Evolutionary conservation across 2,329 filamentous ascomycete genomes (phyloP), one percentile per base, ranked within the genome.

Genomic region (Leptographium wingfieldii): DNA sequence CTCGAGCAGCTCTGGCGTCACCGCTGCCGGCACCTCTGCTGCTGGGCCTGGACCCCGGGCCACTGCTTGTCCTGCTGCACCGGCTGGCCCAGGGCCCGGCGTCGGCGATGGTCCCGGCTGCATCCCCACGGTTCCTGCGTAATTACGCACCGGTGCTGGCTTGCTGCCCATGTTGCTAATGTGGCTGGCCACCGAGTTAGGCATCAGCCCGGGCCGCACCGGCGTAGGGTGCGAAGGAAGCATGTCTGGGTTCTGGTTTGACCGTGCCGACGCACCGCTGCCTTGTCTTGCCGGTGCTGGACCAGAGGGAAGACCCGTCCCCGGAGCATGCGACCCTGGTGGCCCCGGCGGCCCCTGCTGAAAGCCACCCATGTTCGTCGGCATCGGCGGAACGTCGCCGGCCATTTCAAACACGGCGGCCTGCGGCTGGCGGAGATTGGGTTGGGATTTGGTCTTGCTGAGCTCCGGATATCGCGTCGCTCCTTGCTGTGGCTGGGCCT

Each of bases 1-100:
- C 65, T 95, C 88, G 9, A 99, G 77, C 69, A 95, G 89, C 52
- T 88, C 83, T 2, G 81, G 75, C 0, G 92, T 96, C 4, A 97
- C 86, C 0, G 86, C 87, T 2, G 74, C 64, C 46, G 73, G 63
- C 0, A 19, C 25, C 3, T 27, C 3, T 27, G 56, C 16, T 35
- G 51, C 25, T 27, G 19, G 14, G 25, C 33, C 40, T 9, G 71
- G 6, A 35, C 33, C 33, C 33, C 9, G 3, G 68, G 65, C 46
- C 5, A 2, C 16, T 16, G 40, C 27, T 73, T 69, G n/a, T 67
- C 60, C 54, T 22, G 48, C 27, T 3, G 43, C 16, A 5, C 7
- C 27, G 22, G 55, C 63, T 67, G 67, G 63, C 64, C 70, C 59
- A 67, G 27, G 67, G 68, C 29, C 48, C n/a, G 56, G 29, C 2